Base-by-base conservation (phyloP, 805 yeast genomes). In the Candida loeiensis region DNA sequence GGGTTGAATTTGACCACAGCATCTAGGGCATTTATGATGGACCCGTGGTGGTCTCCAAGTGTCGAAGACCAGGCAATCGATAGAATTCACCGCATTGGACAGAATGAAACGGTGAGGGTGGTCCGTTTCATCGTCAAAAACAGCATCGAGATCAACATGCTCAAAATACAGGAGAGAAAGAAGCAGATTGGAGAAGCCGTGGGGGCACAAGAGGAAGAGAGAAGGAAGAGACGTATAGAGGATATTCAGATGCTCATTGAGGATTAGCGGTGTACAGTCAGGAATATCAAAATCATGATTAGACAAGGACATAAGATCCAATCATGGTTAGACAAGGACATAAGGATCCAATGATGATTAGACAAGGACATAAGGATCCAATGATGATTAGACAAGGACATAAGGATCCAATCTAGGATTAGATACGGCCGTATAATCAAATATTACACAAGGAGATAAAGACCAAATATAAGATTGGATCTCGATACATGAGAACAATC, bases 21-120 rank as follows among this genome's bases (percentile, higher is more conserved):
- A 0, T 82, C 86, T 0, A 73, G 77, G 25, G 97, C 95, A 2
- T 88, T 80, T 50, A 73, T 90, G 76, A 83, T 91, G 87, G 97
- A 90, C 54, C 96, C 97, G 0, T 90, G 96, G 93, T 90, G 97
- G 97, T 85, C 93, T 21, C 95, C 87, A 34, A 86, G 95, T 36
- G 79, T 83, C 39, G 96, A 88, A 53, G 87, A 85, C 37, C 96
- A 88, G 58, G 96, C 96, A 0, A 85, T 89, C 44, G 96, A 89
- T 61, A 61, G 98, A 51, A 75, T 91, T 13, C 96, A 90, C 55
- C 74, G 98, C 49, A 85, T 91, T 55, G 97, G 98, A 0, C 98
- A 90, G 56, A 66, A 66, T 8, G 75, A 71, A 18, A 73, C 72
- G 30, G 97, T 91, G 11, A 77, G 76, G 45, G 89, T 90, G 21